A percentile compares a stretch with the other conserved stretches of the same genome.
Conservation (phyloP, 1,284 basidiomycete species). For the Coniferiporia weirii region DNA sequence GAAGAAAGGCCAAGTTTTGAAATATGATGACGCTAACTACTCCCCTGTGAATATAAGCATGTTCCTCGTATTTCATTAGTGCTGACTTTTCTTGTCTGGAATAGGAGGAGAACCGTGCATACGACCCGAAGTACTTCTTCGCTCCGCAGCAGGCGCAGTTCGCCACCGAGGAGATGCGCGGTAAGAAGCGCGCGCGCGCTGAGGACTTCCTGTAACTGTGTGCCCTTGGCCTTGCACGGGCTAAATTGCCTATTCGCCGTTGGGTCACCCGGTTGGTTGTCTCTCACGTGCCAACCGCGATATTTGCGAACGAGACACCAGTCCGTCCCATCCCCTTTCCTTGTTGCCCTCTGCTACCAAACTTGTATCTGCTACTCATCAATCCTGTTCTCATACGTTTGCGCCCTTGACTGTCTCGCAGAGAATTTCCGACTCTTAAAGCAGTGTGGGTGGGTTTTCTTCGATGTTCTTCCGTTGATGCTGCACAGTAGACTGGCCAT, state of each 20-base stretch:
- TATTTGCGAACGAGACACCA: constrained; percentile 3
- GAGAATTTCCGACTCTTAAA: background rate
- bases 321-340: constrained; percentile 6
- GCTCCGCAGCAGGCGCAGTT: constrained; percentile 27
- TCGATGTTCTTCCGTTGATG: background rate
- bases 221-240: background rate
- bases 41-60: constrained; percentile 49
- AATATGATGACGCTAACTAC: constrained; percentile 74
- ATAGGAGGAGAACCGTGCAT: constrained; percentile 80
- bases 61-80: background rate
- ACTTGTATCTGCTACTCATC: constrained; percentile 7
- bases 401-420: background rate
- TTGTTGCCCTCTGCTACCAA: background rate
- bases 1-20: constrained; percentile 74
- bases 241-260: constrained; percentile 1
- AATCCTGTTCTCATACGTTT: background rate
- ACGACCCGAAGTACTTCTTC: constrained; percentile 68
- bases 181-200: constrained; percentile 72
- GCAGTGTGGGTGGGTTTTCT: background rate
- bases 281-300: background rate
- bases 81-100: constrained; percentile 8
- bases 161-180: constrained; percentile 51
- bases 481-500: background rate
- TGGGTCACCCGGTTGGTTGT: background rate
- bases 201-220: constrained; percentile 62